Base-by-base conservation (phyloP, 2,329 filamentous ascomycete genomes). In the Orbilia blumenaviensis region DNA sequence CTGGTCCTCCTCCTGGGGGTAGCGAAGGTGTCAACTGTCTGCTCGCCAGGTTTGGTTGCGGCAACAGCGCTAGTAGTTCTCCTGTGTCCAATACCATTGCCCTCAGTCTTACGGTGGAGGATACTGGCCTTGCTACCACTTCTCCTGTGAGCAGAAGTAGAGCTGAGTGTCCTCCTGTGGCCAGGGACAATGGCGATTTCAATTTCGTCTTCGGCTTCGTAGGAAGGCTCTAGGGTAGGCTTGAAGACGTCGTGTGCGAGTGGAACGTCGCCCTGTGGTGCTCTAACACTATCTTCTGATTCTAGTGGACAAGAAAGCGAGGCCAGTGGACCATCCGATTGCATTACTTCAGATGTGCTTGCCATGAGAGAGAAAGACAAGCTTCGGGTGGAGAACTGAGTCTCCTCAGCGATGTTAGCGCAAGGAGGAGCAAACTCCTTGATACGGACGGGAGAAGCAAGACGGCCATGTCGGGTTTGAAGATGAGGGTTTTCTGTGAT, bases 341-440 rank as follows among this genome's bases (percentile, higher is more conserved):
- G 87, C 89, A 91, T 91, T 1, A 86, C 86, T 44, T 89, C 88
- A 1, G 89, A 86, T 0, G 89, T 90, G 82, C 88, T 89, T 29
- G 90, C 83, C 0, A 86, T 85, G 62, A 91, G 84, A 9, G 89
- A 91, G 80, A 90, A 83, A 44, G 86, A 85, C 85, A 91, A 89
- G 77, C 90, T 89, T 42, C 86, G 85, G 9, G 86, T 86, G 1
- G 85, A 88, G 42, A 68, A 75, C n/a, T 75, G 71, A 38, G 63
- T 75, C 27, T 75, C 71, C 46, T 75, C 71, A 5, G 63, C 71
- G 36, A 75, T 68, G 58, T 75, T 75, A 16, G 56, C 64, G 34
- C 63, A 48, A 23, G 71, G 71, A 46, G 69, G 63, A 56, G 71
- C 71, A 80, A 90, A 90, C 23, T 50, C 66, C 56, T 66, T 78